Base-by-base conservation (phyloP, 2,329 filamentous ascomycete genomes). In the Thyridium curvatum region DNA sequence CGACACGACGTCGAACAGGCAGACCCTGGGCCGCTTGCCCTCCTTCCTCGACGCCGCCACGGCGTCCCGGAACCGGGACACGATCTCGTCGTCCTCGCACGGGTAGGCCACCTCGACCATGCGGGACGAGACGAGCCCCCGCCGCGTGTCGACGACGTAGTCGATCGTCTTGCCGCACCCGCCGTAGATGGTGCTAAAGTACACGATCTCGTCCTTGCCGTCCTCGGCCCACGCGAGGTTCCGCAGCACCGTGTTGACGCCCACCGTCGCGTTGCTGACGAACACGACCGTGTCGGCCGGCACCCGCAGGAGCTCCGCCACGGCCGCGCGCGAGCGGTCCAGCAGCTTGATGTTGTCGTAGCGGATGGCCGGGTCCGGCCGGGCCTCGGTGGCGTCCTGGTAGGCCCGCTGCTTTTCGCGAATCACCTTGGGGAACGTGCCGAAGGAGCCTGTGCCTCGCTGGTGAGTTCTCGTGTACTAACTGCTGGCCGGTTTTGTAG, bases 1-100 rank as follows among this genome's bases (percentile, higher is more conserved):
- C 8, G 83, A 81, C 8, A 96, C 79, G 0, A 82, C 82, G 57
- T 97, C 91, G 50, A 91, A 93, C 13, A 91, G 54, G 14, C 82
- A 85, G 9, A 90, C 51, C 12, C 72, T 77, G 0, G 84, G 77
- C 3, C 70, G 76, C 41, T 82, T 77, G 0, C 86, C 84, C 0
- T 64, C 67, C 0, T 52, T 54, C 21, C 69, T 62, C 31, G 79
- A 67, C 4, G 64, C 53, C 2, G 62, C 54, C 6, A 94, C 74
- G 0, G 76, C 71, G 0, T 66, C 59, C 18, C 69, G 65, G 56
- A 95, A 89, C 1, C 61, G 62, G 2, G 59, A 46, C 3, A 90
- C 56, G 3, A 95, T 65, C 31, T 77, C 77, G 2, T 72, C 73
- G 51, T 94, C 85, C 14, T 79, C 72, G 9, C 84, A 67, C 0